Base-by-base conservation (phyloP, 805 yeast species). In the Novakomyces olei region DNA sequence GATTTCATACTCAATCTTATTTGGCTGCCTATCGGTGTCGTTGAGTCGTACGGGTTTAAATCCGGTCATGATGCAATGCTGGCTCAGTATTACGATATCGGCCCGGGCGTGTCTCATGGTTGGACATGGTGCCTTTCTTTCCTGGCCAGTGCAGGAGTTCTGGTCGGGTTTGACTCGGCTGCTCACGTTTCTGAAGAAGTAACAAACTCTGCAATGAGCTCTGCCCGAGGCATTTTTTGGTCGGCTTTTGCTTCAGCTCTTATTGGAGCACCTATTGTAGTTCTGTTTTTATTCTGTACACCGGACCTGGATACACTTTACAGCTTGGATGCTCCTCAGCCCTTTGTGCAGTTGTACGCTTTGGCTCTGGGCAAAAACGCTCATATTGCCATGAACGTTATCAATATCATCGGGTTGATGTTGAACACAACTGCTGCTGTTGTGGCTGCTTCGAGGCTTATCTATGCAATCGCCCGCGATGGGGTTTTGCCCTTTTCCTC, bases 181-280 rank as follows among this genome's bases (percentile, higher is more conserved):
- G 45, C 43, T n/a, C 45, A 42, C 32, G 39, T 42, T 19, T 44
- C 45, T 15, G 45, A 42, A 23, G 45, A 42, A 33, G 41, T 44
- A 10, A 41, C 38, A 29, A 33, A 38, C 27, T 44, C 45, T 9
- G 27, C 36, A 15, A 18, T 29, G 6, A 35, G 37, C 15, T 44
- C 45, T 10, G 42, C 45, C 14, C 28, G 37, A 4, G 45, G 45
- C 6, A 33, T 42, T 7, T 33, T 38, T 17, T 42, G 34, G 35
- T 37, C 43, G 4, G 38, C 42, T 15, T 34, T 42, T 8, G 40
- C 41, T 14, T 37, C 39, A n/a, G 29, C 33, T 6, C 20, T 29
- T 5, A 19, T 37, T 14, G 42, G 34, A n/a, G 27, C 29, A 26
- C 36, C 43, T 8, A 19, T 39, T 10, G 22, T 36, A 9, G 23